Conservation (phyloP, 495 filamentous ascomycete genomes). For the Parmelia sp. region DNA sequence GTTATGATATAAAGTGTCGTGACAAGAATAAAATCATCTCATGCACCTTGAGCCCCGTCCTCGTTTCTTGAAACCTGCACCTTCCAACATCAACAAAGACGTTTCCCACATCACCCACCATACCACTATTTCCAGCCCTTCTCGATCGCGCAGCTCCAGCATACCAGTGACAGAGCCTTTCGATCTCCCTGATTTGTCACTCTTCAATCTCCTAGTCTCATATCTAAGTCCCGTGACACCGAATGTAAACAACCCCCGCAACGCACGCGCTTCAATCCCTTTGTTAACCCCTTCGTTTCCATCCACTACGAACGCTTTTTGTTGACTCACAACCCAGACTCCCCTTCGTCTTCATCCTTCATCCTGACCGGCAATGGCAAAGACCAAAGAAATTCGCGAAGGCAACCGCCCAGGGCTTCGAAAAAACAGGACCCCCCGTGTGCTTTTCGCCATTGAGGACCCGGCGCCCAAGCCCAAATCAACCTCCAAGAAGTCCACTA, state of each 20-base stretch:
- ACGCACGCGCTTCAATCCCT: slow-evolving; percentile 12
- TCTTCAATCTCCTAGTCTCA: neutral
- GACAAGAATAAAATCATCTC: too few relatives aligned
- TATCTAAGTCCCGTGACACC: neutral
- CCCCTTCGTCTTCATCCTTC: neutral
- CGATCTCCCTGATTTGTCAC: too few relatives aligned
- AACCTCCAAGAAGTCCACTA: slow-evolving; percentile 18
- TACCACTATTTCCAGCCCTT: neutral
- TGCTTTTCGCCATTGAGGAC: slow-evolving; percentile 20
- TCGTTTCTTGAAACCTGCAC: slow-evolving; percentile 3
- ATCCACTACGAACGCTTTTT: neutral
- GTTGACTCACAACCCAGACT: slow-evolving; percentile 4
- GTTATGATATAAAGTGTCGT: too few relatives aligned
- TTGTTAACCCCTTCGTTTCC: neutral
- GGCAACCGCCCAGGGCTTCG: neutral
- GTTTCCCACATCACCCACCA: neutral
- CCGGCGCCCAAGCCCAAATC: slow-evolving; percentile 20
- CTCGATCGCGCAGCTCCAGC: neutral
- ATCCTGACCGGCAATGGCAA: neutral
- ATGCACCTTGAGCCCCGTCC: too few relatives aligned
- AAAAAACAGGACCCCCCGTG: slow-evolving; percentile 17
- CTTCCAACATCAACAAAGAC: slow-evolving; percentile 1
- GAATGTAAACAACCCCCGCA: slow-evolving; percentile 20
- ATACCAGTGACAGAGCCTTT: neutral
- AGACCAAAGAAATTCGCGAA: slow-evolving; percentile 10